Base-by-base conservation (phyloP, 306 rosid genomes). In the Citrullus amarus region DNA sequence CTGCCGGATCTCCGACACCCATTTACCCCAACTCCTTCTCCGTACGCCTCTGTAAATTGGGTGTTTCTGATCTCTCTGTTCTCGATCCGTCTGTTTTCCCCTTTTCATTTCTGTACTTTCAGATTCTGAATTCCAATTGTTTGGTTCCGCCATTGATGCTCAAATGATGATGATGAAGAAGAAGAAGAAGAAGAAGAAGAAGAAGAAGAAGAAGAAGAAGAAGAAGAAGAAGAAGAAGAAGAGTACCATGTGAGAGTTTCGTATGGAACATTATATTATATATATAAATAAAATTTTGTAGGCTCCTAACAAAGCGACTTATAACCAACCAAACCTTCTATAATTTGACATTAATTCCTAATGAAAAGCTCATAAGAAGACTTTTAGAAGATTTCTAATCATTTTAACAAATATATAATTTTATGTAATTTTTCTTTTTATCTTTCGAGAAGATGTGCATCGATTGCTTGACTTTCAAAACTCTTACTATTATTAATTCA, bases 1-100 rank as follows among this genome's bases (percentile, higher is more conserved):
- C 59, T 80, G 79, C 3, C 83, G 83, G 67, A 80, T 80, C 68
- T 80, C 83, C 13, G 83, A 75, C 13, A 80, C 83, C 83, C 83
- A 80, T 62, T 80, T 80, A 2, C 83, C 83, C 83, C 83, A 80
- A 63, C 80, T 80, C 14, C 83, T 76, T 57, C 15, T 75, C 44
- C 83, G 62, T 6, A 80, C 83, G 22, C 83, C 83, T 41, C 83
- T 65, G 75, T 61, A 80, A 17, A 75, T 70, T 13, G 79, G 46
- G 32, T 61, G 79, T 15, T 36, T 80, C 28, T 54, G 62, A 62
- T 65, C 28, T n/a, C 62, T 78, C 36, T 63, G 59, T 48, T 48
- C 54, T 48, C 9, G 54, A 48, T 48, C 3, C 57, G 20, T 16
- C 57, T 15, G 57, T 6, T 53, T 69, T 13, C 9, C 30, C 22